Base-by-base conservation (phyloP, 225 moss, liverwort and hornwort genomes). In the Sphagnum contortum region DNA sequence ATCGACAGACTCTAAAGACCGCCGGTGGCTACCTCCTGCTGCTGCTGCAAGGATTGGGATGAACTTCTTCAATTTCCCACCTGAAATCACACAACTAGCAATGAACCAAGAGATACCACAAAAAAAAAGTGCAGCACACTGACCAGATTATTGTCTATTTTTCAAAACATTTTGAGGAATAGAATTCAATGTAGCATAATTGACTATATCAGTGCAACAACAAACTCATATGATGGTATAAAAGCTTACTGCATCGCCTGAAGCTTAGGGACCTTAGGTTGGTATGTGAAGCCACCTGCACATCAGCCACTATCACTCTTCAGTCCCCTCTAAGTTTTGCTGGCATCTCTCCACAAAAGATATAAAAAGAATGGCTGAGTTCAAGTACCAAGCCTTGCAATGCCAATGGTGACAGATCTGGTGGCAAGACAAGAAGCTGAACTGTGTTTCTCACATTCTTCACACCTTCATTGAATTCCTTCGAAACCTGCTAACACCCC, bases 41-140 rank as follows among this genome's bases (percentile, higher is more conserved):
- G 95, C 92, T 75, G 90, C 95, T 76, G 89, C 90, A 73, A 96
- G 75, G 64, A 96, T 90, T 62, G 87, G 89, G 69, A 87, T 77
- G 72, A 92, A 90, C 48, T 68, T 87, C 74, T 85, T 88, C 69
- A 96, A 74, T 77, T 90, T 96, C 53, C 68, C 75, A 77, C 95
- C 95, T 96, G 72, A 62, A 59, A 44, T 10, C 14, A 48, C 9
- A 61, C 49, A 55, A 62, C 29, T 57, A 65, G 29, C 29, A 44
- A 12, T 6, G 11, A 45, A 8, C 62, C 47, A 47, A 9, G n/a
- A 47, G 29, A 62, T 48, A 47, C 47, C 12, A 29, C 5, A 4
- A 48, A 2, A 46, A 9, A 6, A 44, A 44, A 12, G 9, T 9
- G 62, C 12, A 47, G 12, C 13, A 10, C 60, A 14, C 8, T 61